A percentile compares a stretch with the other conserved stretches of the same genome.
phyloP scores from a whole-genome alignment of 768 basidiomycete species.

The Boletus edulis region DNA sequence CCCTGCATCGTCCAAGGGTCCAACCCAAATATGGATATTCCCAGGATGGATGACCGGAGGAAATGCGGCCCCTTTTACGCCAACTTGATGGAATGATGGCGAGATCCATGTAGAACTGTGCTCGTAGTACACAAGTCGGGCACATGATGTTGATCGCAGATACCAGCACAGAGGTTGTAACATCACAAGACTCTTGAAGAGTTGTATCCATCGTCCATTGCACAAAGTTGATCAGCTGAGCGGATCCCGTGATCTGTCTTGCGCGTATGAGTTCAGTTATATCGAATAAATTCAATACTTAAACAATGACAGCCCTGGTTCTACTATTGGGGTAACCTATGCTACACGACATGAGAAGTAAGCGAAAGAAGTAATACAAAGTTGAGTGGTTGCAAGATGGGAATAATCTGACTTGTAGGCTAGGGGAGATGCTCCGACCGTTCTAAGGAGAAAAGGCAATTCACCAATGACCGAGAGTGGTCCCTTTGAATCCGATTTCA shows the following conservation, averaged over 20 bases:
- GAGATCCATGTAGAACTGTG: slow-evolving; percentile 52
- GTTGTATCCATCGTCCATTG: neutral
- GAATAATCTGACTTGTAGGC: neutral
- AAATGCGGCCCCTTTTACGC: neutral
- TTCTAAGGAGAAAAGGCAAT: neutral
- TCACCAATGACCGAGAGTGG: slow-evolving; percentile 19
- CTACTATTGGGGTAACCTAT: slow-evolving; percentile 1
- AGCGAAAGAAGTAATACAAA: neutral
- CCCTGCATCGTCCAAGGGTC: slow-evolving; percentile 77
- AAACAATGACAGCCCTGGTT: no score
- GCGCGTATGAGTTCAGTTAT: no score
- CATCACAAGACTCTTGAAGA: slow-evolving; percentile 30
- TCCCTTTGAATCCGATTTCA: slow-evolving; percentile 16
- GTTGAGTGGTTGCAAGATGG: neutral
- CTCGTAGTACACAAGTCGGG: slow-evolving; percentile 65
- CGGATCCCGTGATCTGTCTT: no score
- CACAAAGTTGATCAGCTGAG: neutral
- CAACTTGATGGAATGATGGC: neutral
- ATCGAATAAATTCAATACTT: no score
- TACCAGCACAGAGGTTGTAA: slow-evolving; percentile 74
- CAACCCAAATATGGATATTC: slow-evolving; percentile 72
- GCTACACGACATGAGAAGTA: slow-evolving; percentile 8
- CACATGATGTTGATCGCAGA: slow-evolving; percentile 87
- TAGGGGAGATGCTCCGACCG: neutral
- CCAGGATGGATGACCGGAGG: slow-evolving; percentile 91